Percentiles rank a stretch among this genome's conserved stretches.
Evolutionary conservation across 805 yeast genomes (phyloP).

Genomic region (Priceomyces castillae): DNA sequence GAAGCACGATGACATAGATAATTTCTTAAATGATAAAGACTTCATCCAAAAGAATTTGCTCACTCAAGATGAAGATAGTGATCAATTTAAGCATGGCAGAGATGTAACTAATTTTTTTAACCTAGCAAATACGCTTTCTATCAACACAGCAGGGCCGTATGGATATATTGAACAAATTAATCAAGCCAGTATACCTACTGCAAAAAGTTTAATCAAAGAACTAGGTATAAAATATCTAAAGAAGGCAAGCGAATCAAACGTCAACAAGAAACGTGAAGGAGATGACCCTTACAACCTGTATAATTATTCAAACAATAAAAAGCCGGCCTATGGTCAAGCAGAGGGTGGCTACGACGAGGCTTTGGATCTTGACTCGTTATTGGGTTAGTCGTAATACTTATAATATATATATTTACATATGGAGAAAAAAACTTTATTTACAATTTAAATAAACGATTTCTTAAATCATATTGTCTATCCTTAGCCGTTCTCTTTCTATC

Average conservation of each 20-base stretch:
- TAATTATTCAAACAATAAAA: constrained; percentile 10
- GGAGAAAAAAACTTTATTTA: constrained; percentile 8
- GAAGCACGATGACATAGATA: constrained; percentile 14
- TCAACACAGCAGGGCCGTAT: constrained; percentile 12
- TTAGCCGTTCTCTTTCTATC: constrained; percentile 42
- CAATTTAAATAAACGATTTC: constrained; percentile 37
- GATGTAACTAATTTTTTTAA: constrained; percentile 31
- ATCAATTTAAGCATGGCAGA: constrained; percentile 3
- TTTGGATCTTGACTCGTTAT: constrained; percentile 21
- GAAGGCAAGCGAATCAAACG: constrained; percentile 7
- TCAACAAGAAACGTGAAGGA: constrained; percentile 1
- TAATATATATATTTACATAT: constrained; percentile 1
- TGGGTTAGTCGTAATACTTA: constrained; percentile 4
- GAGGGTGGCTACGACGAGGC: constrained; percentile 24
- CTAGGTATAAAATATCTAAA: constrained; percentile 23
- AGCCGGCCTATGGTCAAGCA: constrained; percentile 22
- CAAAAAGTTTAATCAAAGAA: constrained; percentile 21
- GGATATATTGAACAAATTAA: constrained; percentile 19
- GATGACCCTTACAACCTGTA: neutral
- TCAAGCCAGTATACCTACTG: constrained; percentile 9
- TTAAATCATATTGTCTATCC: constrained; percentile 40
- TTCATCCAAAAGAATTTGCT: constrained; percentile 22
- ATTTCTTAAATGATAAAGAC: constrained; percentile 22
- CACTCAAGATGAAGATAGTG: constrained; percentile 3
- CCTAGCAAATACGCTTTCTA: constrained; percentile 23